These are phyloP conservation scores for Nephromyces sp. DNA, from an alignment of 169 alveolate genomes.

Conservation along the genomic window DNA sequence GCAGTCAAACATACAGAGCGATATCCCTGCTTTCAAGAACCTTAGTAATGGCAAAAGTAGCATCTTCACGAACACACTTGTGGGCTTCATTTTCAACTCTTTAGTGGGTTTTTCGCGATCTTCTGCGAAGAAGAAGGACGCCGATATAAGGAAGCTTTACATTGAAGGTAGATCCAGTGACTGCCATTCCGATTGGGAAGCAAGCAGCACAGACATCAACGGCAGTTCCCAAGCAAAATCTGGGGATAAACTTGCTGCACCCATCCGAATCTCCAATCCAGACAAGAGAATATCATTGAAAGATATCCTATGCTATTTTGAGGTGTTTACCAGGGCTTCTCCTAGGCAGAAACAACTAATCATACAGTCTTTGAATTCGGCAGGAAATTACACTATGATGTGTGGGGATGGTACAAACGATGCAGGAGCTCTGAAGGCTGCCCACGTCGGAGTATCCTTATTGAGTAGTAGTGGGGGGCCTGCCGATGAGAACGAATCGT, in stretches of 20 bases:
- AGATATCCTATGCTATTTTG: conserved; percentile 37
- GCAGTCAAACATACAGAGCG: too few species aligned
- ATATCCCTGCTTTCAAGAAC: too few species aligned
- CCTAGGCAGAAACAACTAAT: conserved; percentile 85
- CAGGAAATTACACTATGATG: conserved; percentile 78
- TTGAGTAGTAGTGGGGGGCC: conserved; percentile 43
- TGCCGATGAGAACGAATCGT: too few species aligned
- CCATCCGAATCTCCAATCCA: too few species aligned
- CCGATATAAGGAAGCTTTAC: not conserved
- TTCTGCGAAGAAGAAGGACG: not conserved
- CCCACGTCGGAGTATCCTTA: conserved; percentile 93
- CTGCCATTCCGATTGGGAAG: not conserved
- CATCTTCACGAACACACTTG: not conserved
- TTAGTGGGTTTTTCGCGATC: not conserved
- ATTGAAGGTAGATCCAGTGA: conserved; percentile 8
- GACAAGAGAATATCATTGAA: too few species aligned
- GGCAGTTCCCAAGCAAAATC: not conserved
- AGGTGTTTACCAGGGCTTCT: conserved; percentile 89
- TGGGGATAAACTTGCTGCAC: too few species aligned
- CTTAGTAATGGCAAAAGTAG: not conserved
- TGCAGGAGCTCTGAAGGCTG: conserved; percentile 94
- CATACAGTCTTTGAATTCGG: conserved; percentile 49
- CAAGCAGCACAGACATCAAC: not conserved
- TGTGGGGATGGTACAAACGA: conserved; percentile 99
- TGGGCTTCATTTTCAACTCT: not conserved